These are phyloP conservation scores for Fonsecaea nubica DNA, from an alignment of 2,329 filamentous ascomycete species.

Conservation along the genomic window DNA sequence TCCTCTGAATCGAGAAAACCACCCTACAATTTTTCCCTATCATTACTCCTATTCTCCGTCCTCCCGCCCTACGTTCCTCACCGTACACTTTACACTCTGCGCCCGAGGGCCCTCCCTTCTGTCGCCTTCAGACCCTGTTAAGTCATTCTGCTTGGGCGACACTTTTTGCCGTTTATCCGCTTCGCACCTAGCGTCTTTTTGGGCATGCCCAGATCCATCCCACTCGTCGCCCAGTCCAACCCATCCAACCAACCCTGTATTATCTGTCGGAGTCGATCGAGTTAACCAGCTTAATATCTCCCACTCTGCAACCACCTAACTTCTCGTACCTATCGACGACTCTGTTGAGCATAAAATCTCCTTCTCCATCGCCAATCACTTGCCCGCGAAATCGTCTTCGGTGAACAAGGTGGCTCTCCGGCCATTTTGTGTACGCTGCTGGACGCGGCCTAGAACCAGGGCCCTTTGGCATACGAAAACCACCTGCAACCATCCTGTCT, in stretches of 20 bases:
- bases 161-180: conserved; percentile 9
- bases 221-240: conserved; percentile 8
- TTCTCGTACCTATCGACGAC: conserved; percentile 4
- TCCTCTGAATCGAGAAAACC: not conserved
- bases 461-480: conserved; percentile 31
- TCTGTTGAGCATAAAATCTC: conserved; percentile 1
- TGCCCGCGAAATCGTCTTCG: not conserved
- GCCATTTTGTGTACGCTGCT: conserved; percentile 39
- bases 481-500: conserved; percentile 26
- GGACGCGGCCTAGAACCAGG: conserved; percentile 31
- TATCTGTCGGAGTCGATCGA: conserved; percentile 28
- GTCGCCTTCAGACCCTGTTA: conserved; percentile 1
- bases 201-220: conserved; percentile 6
- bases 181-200: conserved; percentile 17
- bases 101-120: not conserved
- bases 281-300: conserved; percentile 14
- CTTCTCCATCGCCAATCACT: not conserved
- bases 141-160: not conserved
- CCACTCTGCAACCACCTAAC: conserved; percentile 14
- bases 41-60: conserved; percentile 7
- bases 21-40: conserved; percentile 7
- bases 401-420: conserved; percentile 36
- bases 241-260: not conserved
- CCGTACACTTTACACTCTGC: not conserved
- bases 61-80: not conserved